Evolutionary conservation across 73 alveolate genomes (phyloP), one percentile per base, ranked within the genome.

Genomic region (Blepharisma japonicum): DNA sequence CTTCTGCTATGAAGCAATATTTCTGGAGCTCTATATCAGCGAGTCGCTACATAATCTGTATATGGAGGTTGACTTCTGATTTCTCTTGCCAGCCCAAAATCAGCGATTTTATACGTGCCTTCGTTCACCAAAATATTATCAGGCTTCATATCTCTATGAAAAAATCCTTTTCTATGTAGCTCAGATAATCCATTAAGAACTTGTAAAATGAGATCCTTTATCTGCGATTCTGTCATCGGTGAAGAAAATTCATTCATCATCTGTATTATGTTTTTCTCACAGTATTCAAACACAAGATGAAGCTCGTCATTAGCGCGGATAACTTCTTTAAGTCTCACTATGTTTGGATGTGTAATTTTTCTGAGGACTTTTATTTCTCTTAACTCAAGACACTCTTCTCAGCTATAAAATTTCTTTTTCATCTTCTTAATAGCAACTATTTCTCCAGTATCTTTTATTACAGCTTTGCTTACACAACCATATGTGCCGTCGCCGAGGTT

Each of bases 21-120:
- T 91, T 98, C 99, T 45, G 99, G 99, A 11, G 99, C 99, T 55
- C 99, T 55, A 82, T 97, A 98, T 99, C 99, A 98, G 76, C 99
- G 83, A 20, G 99, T 98, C 56, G 97, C 87, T 48, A 98, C 99
- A 74, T 98, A 98, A 70, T 98, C 99, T 47, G 99, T 98, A 81
- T 91, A 96, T 18, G 99, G 99, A 6, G 99, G 99, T 6, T 94
- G 89, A 23, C 98, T 88, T 49, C 98, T 84, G 77, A 95, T 94
- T 68, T 98, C 99, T 82, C 98, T 92, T 21, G 99, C 99, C 79
- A 98, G 85, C 50, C 99, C 99, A 87, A 98, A 97, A 90, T 98
- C 99, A 4, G 99, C 99, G 48, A 98, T 89, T 83, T 98, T 98
- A 68, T 95, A 96, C 48, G 95, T 94, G 45, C 97, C 99, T 46